These are phyloP conservation scores for Penicillium verrucosum DNA, from an alignment of 2,329 filamentous ascomycete species.

Conservation along the genomic window DNA sequence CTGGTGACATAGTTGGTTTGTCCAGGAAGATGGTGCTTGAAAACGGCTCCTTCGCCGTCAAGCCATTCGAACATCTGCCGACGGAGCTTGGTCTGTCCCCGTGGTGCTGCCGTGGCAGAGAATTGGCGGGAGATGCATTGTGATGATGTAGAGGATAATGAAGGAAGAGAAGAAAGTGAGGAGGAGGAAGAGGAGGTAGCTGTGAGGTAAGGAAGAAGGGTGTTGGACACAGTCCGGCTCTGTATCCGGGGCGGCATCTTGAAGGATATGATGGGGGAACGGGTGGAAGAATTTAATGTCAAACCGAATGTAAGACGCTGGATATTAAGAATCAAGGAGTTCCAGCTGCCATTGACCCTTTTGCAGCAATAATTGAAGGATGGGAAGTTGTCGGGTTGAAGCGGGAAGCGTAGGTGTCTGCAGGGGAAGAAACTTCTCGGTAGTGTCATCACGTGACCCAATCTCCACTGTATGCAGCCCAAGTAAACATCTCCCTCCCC, in stretches of 20 bases:
- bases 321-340: constrained; percentile 6
- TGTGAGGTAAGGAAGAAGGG: constrained; percentile 34
- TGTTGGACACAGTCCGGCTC: constrained; percentile 34
- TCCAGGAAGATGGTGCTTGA: constrained; percentile 34
- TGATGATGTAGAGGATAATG: constrained; percentile 16
- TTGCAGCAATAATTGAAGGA: constrained; percentile 19
- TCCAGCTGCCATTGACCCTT: constrained; percentile 11
- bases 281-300: background rate
- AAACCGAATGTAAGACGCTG: background rate
- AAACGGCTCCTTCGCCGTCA: constrained; percentile 35
- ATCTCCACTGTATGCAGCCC: background rate
- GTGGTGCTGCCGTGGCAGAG: constrained; percentile 32
- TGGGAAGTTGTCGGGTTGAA: constrained; percentile 8
- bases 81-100: constrained; percentile 53
- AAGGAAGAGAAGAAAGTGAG: constrained; percentile 17
- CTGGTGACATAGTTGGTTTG: constrained; percentile 31
- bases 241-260: constrained; percentile 43
- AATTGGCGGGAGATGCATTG: constrained; percentile 29
- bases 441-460: constrained; percentile 23
- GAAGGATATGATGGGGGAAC: constrained; percentile 5
- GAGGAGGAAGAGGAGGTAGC: constrained; percentile 28
- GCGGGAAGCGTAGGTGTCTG: constrained; percentile 15
- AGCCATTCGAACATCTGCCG: constrained; percentile 60
- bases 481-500: background rate
- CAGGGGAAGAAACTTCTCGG: constrained; percentile 34